A percentile compares a stretch with the other conserved stretches of the same genome.
phyloP scores from a whole-genome alignment of 352 stramenopile genomes.

The Phytophthora sojae region DNA sequence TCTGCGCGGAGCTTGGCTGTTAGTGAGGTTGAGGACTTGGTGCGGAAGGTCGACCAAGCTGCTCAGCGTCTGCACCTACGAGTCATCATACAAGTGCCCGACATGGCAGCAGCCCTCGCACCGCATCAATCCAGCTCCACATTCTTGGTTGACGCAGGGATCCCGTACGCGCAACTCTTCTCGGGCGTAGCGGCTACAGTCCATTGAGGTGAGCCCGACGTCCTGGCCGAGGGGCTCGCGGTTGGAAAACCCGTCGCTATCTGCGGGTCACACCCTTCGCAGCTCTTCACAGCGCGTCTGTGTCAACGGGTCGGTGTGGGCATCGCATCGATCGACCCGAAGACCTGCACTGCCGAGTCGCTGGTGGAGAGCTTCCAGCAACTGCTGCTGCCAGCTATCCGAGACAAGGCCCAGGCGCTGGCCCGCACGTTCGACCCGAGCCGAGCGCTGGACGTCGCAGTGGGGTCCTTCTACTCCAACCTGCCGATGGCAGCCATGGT shows the following conservation, averaged over 20 bases:
- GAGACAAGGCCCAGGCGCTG: slow-evolving; percentile 45
- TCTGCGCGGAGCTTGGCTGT: slow-evolving; percentile 22
- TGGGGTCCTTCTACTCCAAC: slow-evolving; percentile 75
- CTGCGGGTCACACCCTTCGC: slow-evolving; percentile 89
- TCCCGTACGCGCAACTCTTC: slow-evolving; percentile 82
- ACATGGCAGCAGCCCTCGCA: not conserved
- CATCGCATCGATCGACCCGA: slow-evolving; percentile 61
- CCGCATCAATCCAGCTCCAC: slow-evolving; percentile 21
- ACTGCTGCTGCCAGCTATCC: slow-evolving; percentile 51
- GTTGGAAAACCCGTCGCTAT: slow-evolving; percentile 86
- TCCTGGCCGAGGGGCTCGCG: slow-evolving; percentile 77
- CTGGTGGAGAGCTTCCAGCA: slow-evolving; percentile 67
- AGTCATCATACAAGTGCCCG: slow-evolving; percentile 52
- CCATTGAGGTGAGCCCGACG: slow-evolving; percentile 71
- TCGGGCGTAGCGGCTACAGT: slow-evolving; percentile 76
- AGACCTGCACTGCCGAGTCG: slow-evolving; percentile 61
- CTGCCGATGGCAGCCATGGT: slow-evolving; percentile 82
- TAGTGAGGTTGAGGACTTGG: slow-evolving; percentile 31
- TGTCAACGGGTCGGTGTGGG: slow-evolving; percentile 70
- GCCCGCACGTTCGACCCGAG: slow-evolving; percentile 58
- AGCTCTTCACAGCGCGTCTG: slow-evolving; percentile 82
- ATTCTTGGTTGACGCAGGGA: slow-evolving; percentile 14
- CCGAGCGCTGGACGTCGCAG: slow-evolving; percentile 62
- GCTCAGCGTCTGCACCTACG: slow-evolving; percentile 33
- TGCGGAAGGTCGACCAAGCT: slow-evolving; percentile 43